Evolutionary conservation across 1,139 yeast species (phyloP).

Genomic region (Pichia inconspicua): DNA sequence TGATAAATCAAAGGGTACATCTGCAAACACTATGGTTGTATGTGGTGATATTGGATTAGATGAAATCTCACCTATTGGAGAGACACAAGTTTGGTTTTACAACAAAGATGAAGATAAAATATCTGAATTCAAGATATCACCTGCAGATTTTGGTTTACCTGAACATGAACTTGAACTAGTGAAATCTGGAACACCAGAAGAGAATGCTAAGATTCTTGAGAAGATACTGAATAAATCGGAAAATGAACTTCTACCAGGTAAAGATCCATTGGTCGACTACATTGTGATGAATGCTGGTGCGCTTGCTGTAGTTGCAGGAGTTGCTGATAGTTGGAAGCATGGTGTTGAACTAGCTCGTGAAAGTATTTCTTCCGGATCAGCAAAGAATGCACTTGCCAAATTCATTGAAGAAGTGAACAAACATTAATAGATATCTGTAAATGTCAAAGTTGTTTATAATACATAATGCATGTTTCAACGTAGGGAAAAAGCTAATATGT

Average conservation of each 20-base stretch:
- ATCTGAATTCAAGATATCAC: constrained; percentile 39
- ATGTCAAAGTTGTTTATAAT: not conserved
- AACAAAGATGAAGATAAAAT: constrained; percentile 38
- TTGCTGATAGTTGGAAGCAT: constrained; percentile 56
- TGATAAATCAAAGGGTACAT: constrained; percentile 39
- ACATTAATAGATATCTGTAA: not conserved
- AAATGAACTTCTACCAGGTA: constrained; percentile 26
- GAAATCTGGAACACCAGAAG: constrained; percentile 76
- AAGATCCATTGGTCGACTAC: constrained; percentile 73
- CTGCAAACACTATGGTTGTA: constrained; percentile 64
- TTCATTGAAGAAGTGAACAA: constrained; percentile 43
- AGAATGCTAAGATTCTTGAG: constrained; percentile 62
- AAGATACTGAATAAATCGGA: constrained; percentile 34
- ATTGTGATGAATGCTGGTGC: constrained; percentile 84
- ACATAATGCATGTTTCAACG: too few species aligned
- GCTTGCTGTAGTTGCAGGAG: constrained; percentile 69
- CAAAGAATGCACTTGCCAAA: constrained; percentile 47
- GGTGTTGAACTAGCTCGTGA: constrained; percentile 72
- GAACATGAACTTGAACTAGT: constrained; percentile 64
- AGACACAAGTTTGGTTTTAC: constrained; percentile 72
- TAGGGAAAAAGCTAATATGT: not conserved
- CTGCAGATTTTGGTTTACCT: constrained; percentile 72
- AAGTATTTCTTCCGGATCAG: constrained; percentile 60
- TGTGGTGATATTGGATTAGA: constrained; percentile 89
- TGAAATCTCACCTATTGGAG: constrained; percentile 85